Conservation (phyloP, 2,329 filamentous ascomycete species). For the Bipolaris zeicola region DNA sequence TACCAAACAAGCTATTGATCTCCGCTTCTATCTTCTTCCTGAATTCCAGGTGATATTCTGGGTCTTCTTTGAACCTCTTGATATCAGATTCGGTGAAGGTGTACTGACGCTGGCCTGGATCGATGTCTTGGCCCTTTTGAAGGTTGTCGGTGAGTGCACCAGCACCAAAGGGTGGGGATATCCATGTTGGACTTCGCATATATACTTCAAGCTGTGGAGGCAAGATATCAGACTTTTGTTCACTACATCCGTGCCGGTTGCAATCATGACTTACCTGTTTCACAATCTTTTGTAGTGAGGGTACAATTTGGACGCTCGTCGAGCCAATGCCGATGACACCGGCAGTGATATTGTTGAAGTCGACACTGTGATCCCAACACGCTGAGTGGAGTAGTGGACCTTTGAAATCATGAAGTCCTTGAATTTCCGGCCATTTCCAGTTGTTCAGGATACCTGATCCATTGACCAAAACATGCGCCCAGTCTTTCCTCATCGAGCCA, state of each 20-base stretch:
- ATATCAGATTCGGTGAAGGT: conserved; percentile 59
- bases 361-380: conserved; percentile 49
- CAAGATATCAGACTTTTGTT: neutral
- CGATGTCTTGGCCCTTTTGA: conserved; percentile 45
- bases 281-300: conserved; percentile 47
- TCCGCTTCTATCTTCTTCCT: conserved; percentile 56
- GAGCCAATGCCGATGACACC: conserved; percentile 45
- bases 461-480: conserved; percentile 52
- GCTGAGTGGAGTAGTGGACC: conserved; percentile 54
- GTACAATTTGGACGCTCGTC: conserved; percentile 46
- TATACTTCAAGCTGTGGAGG: conserved; percentile 35
- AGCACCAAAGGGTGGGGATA: conserved; percentile 47
- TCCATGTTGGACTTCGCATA: conserved; percentile 50
- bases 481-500: conserved; percentile 41
- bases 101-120: conserved; percentile 52
- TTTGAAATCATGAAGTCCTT: conserved; percentile 51
- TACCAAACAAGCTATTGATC: conserved; percentile 59
- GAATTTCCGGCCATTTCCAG: conserved; percentile 53
- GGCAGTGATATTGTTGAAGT: conserved; percentile 38
- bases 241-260: neutral
- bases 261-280: conserved; percentile 21
- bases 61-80: conserved; percentile 63
- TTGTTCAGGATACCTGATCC: conserved; percentile 53
- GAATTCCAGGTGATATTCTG: conserved; percentile 59
- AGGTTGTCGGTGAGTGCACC: conserved; percentile 42